Evolutionary conservation across 2,329 filamentous ascomycete species (phyloP).

Genomic region (Scorias spongiosa): DNA sequence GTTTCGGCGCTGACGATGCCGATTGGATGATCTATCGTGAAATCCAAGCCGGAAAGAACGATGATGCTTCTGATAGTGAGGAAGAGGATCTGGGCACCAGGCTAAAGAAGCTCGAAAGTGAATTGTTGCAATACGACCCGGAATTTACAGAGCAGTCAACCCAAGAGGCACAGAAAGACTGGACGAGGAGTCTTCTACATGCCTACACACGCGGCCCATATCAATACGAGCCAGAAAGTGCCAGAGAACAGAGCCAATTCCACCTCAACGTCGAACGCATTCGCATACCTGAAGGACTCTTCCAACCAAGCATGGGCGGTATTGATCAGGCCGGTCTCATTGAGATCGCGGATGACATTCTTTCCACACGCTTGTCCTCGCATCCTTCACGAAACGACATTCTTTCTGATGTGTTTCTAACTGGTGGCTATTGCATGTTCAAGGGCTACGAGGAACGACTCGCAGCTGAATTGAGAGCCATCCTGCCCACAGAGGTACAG

Average conservation of each 20-base stretch:
- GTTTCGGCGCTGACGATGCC: constrained; percentile 91
- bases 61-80: constrained; percentile 86
- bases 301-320: constrained; percentile 82
- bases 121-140: constrained; percentile 74
- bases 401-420: constrained; percentile 77
- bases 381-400: constrained; percentile 49
- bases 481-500: constrained; percentile 53
- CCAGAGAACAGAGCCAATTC: constrained; percentile 70
- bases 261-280: constrained; percentile 96
- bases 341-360: constrained; percentile 80
- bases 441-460: constrained; percentile 73
- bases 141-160: constrained; percentile 86
- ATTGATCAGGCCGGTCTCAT: constrained; percentile 86
- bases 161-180: constrained; percentile 81
- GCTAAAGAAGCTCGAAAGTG: constrained; percentile 64
- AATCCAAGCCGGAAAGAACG: constrained; percentile 76
- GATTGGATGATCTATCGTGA: constrained; percentile 96
- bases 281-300: constrained; percentile 81
- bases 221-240: constrained; percentile 66
- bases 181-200: constrained; percentile 83
- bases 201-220: constrained; percentile 79
- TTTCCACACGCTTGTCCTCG: constrained; percentile 58
- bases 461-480: constrained; percentile 52
- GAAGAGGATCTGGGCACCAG: constrained; percentile 68
- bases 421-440: constrained; percentile 84